phyloP scores from a whole-genome alignment of 352 stramenopile species.

The Phytophthora brassicae region DNA sequence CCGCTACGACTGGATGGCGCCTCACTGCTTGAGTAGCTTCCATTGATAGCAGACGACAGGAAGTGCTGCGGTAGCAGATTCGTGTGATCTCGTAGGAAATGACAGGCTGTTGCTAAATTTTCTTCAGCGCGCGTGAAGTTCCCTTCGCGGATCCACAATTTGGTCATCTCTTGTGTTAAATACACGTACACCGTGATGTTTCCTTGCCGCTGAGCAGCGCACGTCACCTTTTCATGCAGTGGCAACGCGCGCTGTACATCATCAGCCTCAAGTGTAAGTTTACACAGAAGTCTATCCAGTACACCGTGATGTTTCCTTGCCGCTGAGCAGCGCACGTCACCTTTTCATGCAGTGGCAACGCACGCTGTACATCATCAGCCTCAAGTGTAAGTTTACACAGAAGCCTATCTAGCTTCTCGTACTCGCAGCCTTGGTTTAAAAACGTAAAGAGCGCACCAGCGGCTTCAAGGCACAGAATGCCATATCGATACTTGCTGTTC shows the following conservation, averaged over 20 bases:
- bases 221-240: slow-evolving; percentile 80
- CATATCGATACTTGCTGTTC: slow-evolving; percentile 87
- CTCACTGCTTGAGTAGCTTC: slow-evolving; percentile 59
- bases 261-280: slow-evolving; percentile 72
- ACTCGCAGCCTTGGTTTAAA: slow-evolving; percentile 68
- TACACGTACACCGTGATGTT: slow-evolving; percentile 88
- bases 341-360: slow-evolving; percentile 78
- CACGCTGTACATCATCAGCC: slow-evolving; percentile 74
- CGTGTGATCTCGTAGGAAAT: slow-evolving; percentile 70
- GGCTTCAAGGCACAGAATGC: slow-evolving; percentile 79
- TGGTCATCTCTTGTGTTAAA: slow-evolving; percentile 77
- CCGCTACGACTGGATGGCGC: slow-evolving; percentile 54
- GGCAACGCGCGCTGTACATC: slow-evolving; percentile 73
- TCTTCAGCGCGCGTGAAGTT: slow-evolving; percentile 77
- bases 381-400: slow-evolving; percentile 76
- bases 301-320: slow-evolving; percentile 86
- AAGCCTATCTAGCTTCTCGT: slow-evolving; percentile 76
- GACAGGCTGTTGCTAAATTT: slow-evolving; percentile 60
- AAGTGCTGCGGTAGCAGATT: slow-evolving; percentile 69
- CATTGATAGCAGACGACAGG: slow-evolving; percentile 46
- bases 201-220: slow-evolving; percentile 63
- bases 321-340: slow-evolving; percentile 63
- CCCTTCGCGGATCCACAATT: slow-evolving; percentile 77
- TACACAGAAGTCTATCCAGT: too few species aligned
- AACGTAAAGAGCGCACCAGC: slow-evolving; percentile 60